Evolutionary conservation across 2,329 filamentous ascomycete genomes (phyloP).

Genomic region (Lachnellula cervina): DNA sequence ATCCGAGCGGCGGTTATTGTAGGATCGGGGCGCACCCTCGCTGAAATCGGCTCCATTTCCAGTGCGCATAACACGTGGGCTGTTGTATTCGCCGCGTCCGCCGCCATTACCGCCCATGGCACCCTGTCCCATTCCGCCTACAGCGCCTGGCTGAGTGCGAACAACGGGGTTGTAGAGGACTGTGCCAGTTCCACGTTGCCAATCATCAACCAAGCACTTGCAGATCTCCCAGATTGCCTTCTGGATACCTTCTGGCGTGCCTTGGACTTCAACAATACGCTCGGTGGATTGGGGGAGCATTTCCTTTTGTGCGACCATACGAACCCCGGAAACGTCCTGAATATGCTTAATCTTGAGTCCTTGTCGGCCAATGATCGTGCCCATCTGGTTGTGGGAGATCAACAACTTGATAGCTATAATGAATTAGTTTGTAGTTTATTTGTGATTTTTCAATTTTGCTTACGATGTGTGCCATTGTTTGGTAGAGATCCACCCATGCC

Average conservation of each 20-base stretch:
- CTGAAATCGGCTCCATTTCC: slow-evolving; percentile 98
- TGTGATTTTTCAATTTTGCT: slow-evolving; percentile 35
- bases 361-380: slow-evolving; percentile 94
- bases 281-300: slow-evolving; percentile 99
- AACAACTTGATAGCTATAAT: slow-evolving; percentile 83
- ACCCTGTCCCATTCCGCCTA: slow-evolving; percentile 37
- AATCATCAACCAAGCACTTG: slow-evolving; percentile 96
- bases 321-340: slow-evolving; percentile 91
- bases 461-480: slow-evolving; percentile 92
- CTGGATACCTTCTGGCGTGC: slow-evolving; percentile 90
- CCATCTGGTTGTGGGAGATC: slow-evolving; percentile 99
- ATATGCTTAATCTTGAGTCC: slow-evolving; percentile 99
- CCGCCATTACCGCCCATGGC: slow-evolving; percentile 31
- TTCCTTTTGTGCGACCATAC: slow-evolving; percentile 99
- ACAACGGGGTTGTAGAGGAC: slow-evolving; percentile 97
- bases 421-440: neutral
- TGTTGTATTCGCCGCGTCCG: slow-evolving; percentile 52
- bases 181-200: slow-evolving; percentile 93
- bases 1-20: slow-evolving; percentile 74
- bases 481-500: slow-evolving; percentile 90
- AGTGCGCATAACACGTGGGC: slow-evolving; percentile 80
- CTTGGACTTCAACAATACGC: slow-evolving; percentile 94
- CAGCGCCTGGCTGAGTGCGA: slow-evolving; percentile 66
- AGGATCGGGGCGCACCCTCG: slow-evolving; percentile 65
- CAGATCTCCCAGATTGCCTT: slow-evolving; percentile 98